Base-by-base conservation (phyloP, 306 rosid genomes). In the Parietaria judaica region DNA sequence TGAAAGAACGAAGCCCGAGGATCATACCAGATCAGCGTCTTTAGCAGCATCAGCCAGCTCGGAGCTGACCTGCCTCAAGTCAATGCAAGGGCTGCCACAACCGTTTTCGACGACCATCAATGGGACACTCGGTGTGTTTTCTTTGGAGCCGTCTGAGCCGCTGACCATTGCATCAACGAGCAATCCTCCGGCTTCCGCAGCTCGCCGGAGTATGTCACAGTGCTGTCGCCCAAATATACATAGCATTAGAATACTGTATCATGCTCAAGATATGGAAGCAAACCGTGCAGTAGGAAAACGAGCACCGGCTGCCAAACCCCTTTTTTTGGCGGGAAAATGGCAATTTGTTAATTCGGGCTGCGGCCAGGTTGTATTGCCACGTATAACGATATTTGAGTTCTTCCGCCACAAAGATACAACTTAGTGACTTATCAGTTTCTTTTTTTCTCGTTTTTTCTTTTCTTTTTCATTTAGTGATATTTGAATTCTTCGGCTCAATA, bases 61-160 rank as follows among this genome's bases (percentile, higher is more conserved):
- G 36, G 95, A 94, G 91, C 99, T 89, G 87, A 94, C 99, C 74
- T 94, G 99, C 77, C 99, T 77, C 7, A 94, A 72, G 82, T 94
- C 99, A 56, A 89, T 86, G 77, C 97, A 88, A 14, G 99, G 99
- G 70, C 99, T 84, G 44, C 99, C 99, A 60, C 99, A 86, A 23
- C 99, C 99, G 50, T 94, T 88, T 76, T 86, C 99, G 56, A 88
- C 97, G 50, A 88, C 95, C 99, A 84, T 94, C 71, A 94, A 71
- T 11, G 99, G 88, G 59, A 82, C 94, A 0, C 65, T 79, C 39
- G 77, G 54, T 52, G 90, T 70, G 52, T 66, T 81, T 70, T 74
- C 84, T 78, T 77, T 82, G 7, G 84, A 72, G 64, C 80, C 78
- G 51, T 79, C 85, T 31, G 71, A 54, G 58, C 74, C 60, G 74